Evolutionary conservation across 2,329 filamentous ascomycete species (phyloP), one percentile per base, ranked within the genome.

Genomic region (Leptographium galeiforme): DNA sequence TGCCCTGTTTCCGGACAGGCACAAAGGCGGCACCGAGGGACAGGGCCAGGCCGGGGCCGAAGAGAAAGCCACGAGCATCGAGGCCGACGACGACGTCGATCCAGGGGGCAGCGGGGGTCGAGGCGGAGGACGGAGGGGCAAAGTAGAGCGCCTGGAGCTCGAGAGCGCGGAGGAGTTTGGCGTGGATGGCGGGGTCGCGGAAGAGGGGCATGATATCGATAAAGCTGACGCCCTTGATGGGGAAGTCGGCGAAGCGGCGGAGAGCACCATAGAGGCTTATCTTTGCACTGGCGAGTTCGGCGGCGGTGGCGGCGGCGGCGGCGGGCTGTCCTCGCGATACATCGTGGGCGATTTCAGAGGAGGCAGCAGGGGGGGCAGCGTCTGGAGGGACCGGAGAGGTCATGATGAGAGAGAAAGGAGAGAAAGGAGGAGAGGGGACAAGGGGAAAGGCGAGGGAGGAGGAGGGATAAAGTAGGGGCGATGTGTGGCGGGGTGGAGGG

Each of bases 131-230:
- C 7, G 52, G n/a, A 1, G 52, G 32, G 10, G 51, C 43, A 30
- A 84, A 84, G 62, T 84, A 73, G 54, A 78, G 71, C 59, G 95
- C 77, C 68, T 95, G 85, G 57, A 96, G 76, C 70, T 95, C 87
- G 61, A 97, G 85, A 49, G 89, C 88, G 63, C 83, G 80, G 67
- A 96, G 75, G 55, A 98, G 84, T 53, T 81, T 77, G 55, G 79
- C 75, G 72, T 96, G 91, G 57, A 87, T 76, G 51, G 68, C 66
- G 53, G 84, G 82, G 65, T 89, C 78, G 67, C 87, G 82, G 75
- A 98, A 97, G 66, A 97, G 84, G 57, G 93, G 93, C 70, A 98
- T 84, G 71, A 98, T 97, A 68, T 98, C 93, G 74, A 96, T 89
- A 71, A 98, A 98, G 64, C 95, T 78, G 66, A 98, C 91, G 68